phyloP scores from a whole-genome alignment of 331 rosid genomes.

The Quercus phellos region DNA sequence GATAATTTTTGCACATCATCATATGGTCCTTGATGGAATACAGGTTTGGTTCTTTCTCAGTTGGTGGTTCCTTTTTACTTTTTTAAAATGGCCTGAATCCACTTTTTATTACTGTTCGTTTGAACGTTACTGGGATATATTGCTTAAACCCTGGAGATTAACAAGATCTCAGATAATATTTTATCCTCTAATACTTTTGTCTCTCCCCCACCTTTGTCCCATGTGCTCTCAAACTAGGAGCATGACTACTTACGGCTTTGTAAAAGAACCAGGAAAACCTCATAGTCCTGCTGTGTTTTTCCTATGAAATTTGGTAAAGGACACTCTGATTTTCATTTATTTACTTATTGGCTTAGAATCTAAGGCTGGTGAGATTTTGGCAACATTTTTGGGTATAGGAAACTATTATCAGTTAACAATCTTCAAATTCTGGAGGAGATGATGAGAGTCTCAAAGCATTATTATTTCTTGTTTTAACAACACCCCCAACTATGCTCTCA shows the following conservation, averaged over 20 bases:
- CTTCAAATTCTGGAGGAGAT: background rate
- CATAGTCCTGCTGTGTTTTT: background rate
- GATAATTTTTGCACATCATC: constrained; percentile 95
- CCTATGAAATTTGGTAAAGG: background rate
- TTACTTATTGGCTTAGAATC: background rate
- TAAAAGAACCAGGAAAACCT: background rate
- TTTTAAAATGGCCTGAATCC: background rate
- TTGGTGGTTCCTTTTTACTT: constrained; percentile 18
- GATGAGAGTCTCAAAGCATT: background rate
- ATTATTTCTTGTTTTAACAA: background rate
- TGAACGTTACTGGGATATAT: background rate
- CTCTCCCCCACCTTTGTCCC: background rate
- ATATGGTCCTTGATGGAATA: constrained; percentile 80
- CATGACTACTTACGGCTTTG: background rate
- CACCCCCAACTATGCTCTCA: background rate
- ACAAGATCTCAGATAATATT: background rate
- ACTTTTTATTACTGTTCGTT: background rate
- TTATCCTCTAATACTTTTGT: background rate
- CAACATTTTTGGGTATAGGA: background rate
- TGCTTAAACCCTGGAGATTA: background rate
- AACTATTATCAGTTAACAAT: background rate
- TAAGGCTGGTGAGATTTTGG: background rate
- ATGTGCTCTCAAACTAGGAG: background rate
- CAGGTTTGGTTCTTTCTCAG: constrained; percentile 50
- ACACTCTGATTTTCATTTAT: background rate